These are phyloP conservation scores for Sanghuangporus weigelae DNA, from an alignment of 1,284 basidiomycete species.

Conservation along the genomic window DNA sequence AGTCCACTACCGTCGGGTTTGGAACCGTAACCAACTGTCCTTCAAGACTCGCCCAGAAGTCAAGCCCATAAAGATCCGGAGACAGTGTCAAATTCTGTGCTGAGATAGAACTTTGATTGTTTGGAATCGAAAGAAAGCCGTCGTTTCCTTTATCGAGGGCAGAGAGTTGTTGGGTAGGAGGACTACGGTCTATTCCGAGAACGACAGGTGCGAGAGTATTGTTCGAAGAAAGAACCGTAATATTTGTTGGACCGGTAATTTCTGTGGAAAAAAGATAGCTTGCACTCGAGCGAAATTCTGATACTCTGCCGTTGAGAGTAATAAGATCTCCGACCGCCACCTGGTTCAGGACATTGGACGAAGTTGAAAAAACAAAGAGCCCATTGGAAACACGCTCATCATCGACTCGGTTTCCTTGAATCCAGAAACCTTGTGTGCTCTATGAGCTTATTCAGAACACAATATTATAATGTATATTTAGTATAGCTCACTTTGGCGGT, in stretches of 20 bases:
- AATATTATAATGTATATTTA: too few species aligned
- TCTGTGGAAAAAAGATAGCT: slow-evolving; percentile 51
- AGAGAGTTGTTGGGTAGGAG: slow-evolving; percentile 46
- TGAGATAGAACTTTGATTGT: slow-evolving; percentile 46
- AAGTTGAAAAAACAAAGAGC: slow-evolving; percentile 45
- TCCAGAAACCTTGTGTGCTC: slow-evolving; percentile 48
- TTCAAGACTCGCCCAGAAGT: slow-evolving; percentile 63
- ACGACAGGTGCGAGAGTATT: slow-evolving; percentile 43
- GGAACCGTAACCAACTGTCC: slow-evolving; percentile 55
- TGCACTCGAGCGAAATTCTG: slow-evolving; percentile 44
- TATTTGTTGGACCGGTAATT: slow-evolving; percentile 37
- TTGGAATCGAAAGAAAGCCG: slow-evolving; percentile 51
- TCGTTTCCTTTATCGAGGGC: slow-evolving; percentile 47
- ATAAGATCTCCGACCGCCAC: slow-evolving; percentile 43
- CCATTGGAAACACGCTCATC: slow-evolving; percentile 50
- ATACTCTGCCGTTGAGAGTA: slow-evolving; percentile 41
- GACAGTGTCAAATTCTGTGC: slow-evolving; percentile 41
- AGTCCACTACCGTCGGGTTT: slow-evolving; percentile 43
- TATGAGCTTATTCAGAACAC: slow-evolving; percentile 22
- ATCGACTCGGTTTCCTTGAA: slow-evolving; percentile 39
- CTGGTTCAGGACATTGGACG: slow-evolving; percentile 29
- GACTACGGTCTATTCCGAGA: slow-evolving; percentile 50
- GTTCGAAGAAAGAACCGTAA: slow-evolving; percentile 41
- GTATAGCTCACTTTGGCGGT: slow-evolving; percentile 47
- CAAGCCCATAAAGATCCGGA: slow-evolving; percentile 49